Evolutionary conservation across 495 filamentous ascomycete species (phyloP).

Genomic region (Penicillium daleae): DNA sequence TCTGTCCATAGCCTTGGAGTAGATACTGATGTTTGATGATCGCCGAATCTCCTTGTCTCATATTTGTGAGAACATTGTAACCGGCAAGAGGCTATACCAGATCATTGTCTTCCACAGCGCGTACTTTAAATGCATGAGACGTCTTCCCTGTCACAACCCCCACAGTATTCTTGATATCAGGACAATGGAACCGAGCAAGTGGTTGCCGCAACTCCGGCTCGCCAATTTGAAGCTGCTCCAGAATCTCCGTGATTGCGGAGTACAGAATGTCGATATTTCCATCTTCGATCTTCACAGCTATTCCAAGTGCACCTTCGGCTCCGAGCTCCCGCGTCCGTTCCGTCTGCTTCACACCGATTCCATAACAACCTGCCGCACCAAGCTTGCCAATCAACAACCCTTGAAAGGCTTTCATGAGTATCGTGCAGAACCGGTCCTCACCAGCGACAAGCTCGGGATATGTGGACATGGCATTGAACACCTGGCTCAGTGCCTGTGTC

Average conservation of each 20-base stretch:
- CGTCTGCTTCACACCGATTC: conserved; percentile 37
- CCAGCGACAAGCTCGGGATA: conserved; percentile 43
- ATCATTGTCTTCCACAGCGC: neutral
- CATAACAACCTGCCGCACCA: conserved; percentile 46
- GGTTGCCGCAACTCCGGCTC: conserved; percentile 21
- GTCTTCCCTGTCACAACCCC: conserved; percentile 38
- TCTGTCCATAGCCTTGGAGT: neutral
- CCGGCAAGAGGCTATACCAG: neutral
- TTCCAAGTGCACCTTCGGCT: conserved; percentile 34
- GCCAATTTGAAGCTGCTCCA: conserved; percentile 40
- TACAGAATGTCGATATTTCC: conserved; percentile 40
- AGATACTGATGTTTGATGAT: neutral
- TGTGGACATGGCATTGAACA: conserved; percentile 40
- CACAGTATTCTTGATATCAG: conserved; percentile 37
- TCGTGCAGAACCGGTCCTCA: conserved; percentile 42
- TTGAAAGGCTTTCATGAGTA: conserved; percentile 35
- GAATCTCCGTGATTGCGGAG: conserved; percentile 40
- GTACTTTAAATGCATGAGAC: conserved; percentile 26
- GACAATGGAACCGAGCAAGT: conserved; percentile 32
- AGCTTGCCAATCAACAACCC: conserved; percentile 40
- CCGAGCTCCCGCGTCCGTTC: conserved; percentile 35
- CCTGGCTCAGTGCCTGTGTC: conserved; percentile 20
- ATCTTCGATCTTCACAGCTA: conserved; percentile 49
- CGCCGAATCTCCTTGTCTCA: neutral
- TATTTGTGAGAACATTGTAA: neutral